Evolutionary conservation across 2,329 filamentous ascomycete genomes (phyloP).

Genomic region (Trichoderma sp.): DNA sequence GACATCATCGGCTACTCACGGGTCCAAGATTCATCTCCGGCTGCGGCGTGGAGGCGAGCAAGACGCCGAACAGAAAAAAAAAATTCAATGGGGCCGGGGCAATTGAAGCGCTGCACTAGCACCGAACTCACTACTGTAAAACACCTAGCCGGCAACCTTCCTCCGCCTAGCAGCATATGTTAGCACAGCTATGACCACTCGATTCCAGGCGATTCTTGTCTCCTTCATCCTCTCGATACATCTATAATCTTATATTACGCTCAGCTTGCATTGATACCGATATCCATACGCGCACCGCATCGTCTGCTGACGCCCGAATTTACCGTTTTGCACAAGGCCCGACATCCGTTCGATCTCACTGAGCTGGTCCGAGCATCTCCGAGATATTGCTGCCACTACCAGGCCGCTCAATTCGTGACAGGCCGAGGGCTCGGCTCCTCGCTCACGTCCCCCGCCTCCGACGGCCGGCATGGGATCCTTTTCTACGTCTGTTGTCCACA

Average conservation of each 20-base stretch:
- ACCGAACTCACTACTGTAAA: not conserved
- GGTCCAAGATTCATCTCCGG: slow-evolving; percentile 16
- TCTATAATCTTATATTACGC: not conserved
- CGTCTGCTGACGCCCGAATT: not conserved
- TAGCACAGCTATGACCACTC: slow-evolving; percentile 11
- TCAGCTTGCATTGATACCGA: not conserved
- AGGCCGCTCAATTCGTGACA: not conserved
- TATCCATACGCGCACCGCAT: not conserved
- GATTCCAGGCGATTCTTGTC: not conserved
- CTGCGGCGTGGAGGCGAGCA: slow-evolving; percentile 10
- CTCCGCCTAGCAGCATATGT: not conserved
- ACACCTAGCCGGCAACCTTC: not conserved
- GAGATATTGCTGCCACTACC: not conserved
- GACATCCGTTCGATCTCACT: not conserved
- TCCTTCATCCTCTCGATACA: not conserved
- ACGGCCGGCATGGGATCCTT: slow-evolving; percentile 22
- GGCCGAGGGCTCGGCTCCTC: slow-evolving; percentile 16
- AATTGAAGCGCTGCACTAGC: not conserved
- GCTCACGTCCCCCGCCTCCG: slow-evolving; percentile 8
- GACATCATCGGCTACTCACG: slow-evolving; percentile 20
- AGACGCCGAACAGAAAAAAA: not conserved
- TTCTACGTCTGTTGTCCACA: slow-evolving; percentile 12
- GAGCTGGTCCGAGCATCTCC: slow-evolving; percentile 15
- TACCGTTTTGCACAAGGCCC: not conserved
- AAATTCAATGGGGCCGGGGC: not conserved